Evolutionary conservation across 768 basidiomycete species (phyloP).

Genomic region (Hebeloma cylindrosporum): DNA sequence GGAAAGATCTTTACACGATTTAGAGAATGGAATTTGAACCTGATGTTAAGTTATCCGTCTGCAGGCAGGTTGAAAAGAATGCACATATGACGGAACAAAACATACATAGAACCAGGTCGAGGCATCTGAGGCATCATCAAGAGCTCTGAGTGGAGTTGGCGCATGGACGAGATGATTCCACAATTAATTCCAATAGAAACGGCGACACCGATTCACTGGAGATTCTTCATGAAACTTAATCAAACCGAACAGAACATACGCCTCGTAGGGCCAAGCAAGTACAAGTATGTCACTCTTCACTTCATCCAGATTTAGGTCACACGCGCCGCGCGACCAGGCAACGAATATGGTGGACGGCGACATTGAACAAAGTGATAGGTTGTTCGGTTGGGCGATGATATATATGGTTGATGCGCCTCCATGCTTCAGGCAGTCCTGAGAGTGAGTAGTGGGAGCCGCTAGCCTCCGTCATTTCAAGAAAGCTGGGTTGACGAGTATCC

Average conservation of each 20-base stretch:
- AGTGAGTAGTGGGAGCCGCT: constrained; percentile 30
- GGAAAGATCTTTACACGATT: constrained; percentile 49
- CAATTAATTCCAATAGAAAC: constrained; percentile 54
- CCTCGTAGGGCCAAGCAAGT: constrained; percentile 25
- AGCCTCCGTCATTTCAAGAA: constrained; percentile 29
- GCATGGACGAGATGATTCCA: constrained; percentile 49
- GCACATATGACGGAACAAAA: background rate
- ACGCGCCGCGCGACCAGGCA: constrained; percentile 50
- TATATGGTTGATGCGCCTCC: constrained; percentile 47
- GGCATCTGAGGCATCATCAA: constrained; percentile 48
- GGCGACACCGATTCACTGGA: constrained; percentile 44
- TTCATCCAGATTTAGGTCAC: constrained; percentile 32
- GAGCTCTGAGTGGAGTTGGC: constrained; percentile 39
- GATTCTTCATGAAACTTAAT: background rate
- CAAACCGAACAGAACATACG: constrained; percentile 19
- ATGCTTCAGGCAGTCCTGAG: constrained; percentile 36
- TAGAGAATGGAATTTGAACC: constrained; percentile 51
- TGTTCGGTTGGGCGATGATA: no score
- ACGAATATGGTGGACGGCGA: constrained; percentile 47
- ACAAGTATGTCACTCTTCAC: constrained; percentile 28
- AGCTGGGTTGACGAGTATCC: constrained; percentile 43
- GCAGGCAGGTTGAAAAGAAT: background rate
- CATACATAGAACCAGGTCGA: constrained; percentile 50
- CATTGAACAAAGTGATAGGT: no score
- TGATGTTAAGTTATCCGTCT: constrained; percentile 51